Conservation (phyloP, 345 rosid genomes). For the Gossypium turneri region DNA sequence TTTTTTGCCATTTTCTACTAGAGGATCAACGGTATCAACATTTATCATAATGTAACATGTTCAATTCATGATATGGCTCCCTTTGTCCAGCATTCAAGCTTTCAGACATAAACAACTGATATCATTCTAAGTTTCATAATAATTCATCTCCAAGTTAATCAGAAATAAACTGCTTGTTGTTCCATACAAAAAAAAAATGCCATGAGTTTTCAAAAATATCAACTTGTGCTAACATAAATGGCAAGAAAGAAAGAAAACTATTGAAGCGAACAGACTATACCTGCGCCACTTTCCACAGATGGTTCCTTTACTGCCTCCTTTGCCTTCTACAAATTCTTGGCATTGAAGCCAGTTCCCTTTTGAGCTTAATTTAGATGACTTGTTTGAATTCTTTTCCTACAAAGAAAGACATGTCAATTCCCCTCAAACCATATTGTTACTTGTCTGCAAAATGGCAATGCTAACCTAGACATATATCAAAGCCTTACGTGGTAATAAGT, state of each 20-base stretch:
- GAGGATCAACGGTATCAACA: background rate
- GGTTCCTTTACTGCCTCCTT: conserved; percentile 41
- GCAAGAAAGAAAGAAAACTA: background rate
- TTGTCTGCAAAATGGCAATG: background rate
- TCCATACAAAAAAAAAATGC: background rate
- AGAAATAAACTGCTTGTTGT: background rate
- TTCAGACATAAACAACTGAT: background rate
- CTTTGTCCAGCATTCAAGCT: background rate
- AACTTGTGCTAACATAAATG: background rate
- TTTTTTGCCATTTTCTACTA: background rate
- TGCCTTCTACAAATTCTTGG: conserved; percentile 40
- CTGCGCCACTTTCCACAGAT: conserved; percentile 99
- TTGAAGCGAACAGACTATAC: conserved; percentile 24
- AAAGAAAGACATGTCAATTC: conserved; percentile 20
- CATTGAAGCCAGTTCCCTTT: conserved; percentile 94
- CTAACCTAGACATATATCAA: conserved; percentile 12
- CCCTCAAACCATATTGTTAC: background rate
- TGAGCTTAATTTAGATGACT: conserved; percentile 29
- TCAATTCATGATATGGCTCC: background rate
- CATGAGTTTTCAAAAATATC: background rate
- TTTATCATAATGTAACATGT: background rate
- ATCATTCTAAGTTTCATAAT: background rate
- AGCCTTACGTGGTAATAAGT: conserved; percentile 44
- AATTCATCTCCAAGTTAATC: background rate
- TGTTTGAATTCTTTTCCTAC: conserved; percentile 41